phyloP scores from a whole-genome alignment of 192 early-diverging fungal species.

The Umbelopsis vinacea region DNA sequence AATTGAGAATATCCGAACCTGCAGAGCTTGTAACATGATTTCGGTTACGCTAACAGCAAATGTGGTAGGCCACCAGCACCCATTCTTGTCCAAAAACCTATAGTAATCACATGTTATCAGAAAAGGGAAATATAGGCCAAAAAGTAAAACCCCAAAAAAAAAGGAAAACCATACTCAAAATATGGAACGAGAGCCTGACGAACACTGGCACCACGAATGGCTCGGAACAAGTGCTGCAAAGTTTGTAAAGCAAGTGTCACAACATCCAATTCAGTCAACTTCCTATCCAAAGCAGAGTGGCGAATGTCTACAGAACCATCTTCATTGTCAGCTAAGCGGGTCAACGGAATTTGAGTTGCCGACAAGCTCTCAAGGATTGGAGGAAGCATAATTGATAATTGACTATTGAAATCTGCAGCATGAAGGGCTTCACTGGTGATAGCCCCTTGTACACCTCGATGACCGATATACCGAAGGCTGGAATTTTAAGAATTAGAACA shows the following conservation, averaged over 20 bases:
- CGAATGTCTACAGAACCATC: conserved; percentile 11
- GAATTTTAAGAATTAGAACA: not conserved
- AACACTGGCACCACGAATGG: conserved; percentile 21
- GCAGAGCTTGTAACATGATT: conserved; percentile 36
- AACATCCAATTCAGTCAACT: conserved; percentile 17
- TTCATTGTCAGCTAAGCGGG: not conserved
- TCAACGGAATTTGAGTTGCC: not conserved
- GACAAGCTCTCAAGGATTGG: conserved; percentile 41
- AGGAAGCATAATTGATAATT: conserved; percentile 62
- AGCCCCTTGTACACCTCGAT: conserved; percentile 65
- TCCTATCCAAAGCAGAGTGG: conserved; percentile 1
- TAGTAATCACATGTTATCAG: not conserved
- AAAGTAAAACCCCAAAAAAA: not conserved
- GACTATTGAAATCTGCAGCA: conserved; percentile 60
- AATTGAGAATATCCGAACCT: conserved; percentile 28
- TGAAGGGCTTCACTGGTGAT: conserved; percentile 67
- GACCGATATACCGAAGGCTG: conserved; percentile 53
- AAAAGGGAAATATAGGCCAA: not conserved
- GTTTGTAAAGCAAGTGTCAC: conserved; percentile 3
- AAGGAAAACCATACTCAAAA: conserved; percentile 18
- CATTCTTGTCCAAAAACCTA: conserved; percentile 37
- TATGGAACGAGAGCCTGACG: conserved; percentile 23
- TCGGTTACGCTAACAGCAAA: conserved; percentile 36
- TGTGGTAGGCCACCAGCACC: conserved; percentile 37
- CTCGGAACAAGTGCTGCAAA: conserved; percentile 7